These are phyloP conservation scores for Cryptococcus jaspeensis DNA, from an alignment of 1,284 basidiomycete genomes.

Conservation along the genomic window DNA sequence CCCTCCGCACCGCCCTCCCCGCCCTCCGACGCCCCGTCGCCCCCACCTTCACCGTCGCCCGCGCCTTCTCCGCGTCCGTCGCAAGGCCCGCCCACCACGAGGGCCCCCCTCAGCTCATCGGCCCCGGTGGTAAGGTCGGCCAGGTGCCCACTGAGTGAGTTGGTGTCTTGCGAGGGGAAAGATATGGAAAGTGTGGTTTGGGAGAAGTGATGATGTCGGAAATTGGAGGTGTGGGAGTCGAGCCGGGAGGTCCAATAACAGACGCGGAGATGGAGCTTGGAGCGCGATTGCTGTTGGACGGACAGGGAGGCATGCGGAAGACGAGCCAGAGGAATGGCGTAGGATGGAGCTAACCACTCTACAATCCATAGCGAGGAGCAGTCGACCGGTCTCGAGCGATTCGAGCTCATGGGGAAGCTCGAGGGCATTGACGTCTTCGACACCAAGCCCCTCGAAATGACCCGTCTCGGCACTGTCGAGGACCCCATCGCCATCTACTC, in stretches of 20 bases:
- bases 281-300: neutral
- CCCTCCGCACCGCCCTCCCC: slow-evolving; percentile 32
- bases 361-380: slow-evolving; percentile 63
- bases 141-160: slow-evolving; percentile 50
- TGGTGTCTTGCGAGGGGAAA: neutral
- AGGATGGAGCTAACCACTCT: slow-evolving; percentile 2
- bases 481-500: slow-evolving; percentile 87
- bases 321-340: neutral
- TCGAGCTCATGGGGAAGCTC: slow-evolving; percentile 84
- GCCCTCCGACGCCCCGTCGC: slow-evolving; percentile 19
- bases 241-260: neutral
- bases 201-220: neutral
- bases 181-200: neutral
- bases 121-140: slow-evolving; percentile 46
- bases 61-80: slow-evolving; percentile 45
- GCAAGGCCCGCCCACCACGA: slow-evolving; percentile 30
- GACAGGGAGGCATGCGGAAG: neutral
- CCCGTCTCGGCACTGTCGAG: slow-evolving; percentile 80
- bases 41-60: slow-evolving; percentile 19
- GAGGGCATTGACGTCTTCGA: slow-evolving; percentile 92
- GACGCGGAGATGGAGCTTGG: neutral
- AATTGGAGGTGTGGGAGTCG: neutral
- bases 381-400: slow-evolving; percentile 93
- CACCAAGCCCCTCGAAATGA: slow-evolving; percentile 78
- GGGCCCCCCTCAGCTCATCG: slow-evolving; percentile 40